Evolutionary conservation across 208 protist genomes (phyloP).

Genomic region (Leptomonas seymouri): DNA sequence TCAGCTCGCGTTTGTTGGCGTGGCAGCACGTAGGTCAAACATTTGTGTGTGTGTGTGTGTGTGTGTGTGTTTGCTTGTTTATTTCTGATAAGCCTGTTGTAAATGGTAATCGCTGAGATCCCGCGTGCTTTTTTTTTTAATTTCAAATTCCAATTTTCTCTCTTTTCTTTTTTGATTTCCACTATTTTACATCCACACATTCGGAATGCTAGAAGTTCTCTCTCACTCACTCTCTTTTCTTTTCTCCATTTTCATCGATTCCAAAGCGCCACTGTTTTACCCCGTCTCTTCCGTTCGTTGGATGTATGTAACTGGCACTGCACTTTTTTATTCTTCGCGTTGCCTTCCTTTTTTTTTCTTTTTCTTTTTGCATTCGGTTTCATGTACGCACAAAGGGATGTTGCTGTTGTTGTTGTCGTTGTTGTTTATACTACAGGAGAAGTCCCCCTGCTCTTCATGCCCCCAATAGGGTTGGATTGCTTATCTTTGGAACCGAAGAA

Average conservation of each 20-base stretch:
- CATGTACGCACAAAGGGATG: neutral
- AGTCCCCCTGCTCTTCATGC: too few species aligned
- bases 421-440: too few species aligned
- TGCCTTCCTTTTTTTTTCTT: neutral
- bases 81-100: neutral
- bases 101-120: neutral
- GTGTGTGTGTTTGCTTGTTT: conserved; percentile 19
- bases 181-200: neutral
- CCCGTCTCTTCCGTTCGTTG: neutral
- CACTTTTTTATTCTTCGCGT: neutral
- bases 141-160: neutral
- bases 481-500: too few species aligned
- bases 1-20: neutral
- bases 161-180: neutral
- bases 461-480: too few species aligned
- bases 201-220: neutral
- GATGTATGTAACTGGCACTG: neutral
- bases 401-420: too few species aligned
- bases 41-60: conserved; percentile 1
- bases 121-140: neutral
- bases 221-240: neutral
- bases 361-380: neutral
- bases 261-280: neutral
- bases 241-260: too few species aligned
- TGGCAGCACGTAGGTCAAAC: neutral